Evolutionary conservation across 2,329 filamentous ascomycete genomes (phyloP).

Genomic region (Sclerotinia glacialis): DNA sequence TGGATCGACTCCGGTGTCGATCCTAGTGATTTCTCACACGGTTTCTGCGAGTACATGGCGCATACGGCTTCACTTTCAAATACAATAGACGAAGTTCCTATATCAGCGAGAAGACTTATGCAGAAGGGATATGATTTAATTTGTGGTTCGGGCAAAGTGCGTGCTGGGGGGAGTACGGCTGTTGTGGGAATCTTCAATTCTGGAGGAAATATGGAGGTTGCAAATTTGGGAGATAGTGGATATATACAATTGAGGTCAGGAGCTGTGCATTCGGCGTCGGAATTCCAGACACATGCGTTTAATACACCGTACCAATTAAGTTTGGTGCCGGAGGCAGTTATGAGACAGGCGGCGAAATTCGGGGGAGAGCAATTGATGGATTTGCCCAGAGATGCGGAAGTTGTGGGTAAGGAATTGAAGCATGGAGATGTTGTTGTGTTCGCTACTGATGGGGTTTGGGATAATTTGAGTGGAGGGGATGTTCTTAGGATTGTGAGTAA

Average conservation of each 20-base stretch:
- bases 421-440: constrained; percentile 94
- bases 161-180: constrained; percentile 86
- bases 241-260: constrained; percentile 85
- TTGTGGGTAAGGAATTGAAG: constrained; percentile 71
- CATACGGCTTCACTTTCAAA: constrained; percentile 53
- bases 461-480: constrained; percentile 91
- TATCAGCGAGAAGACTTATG: constrained; percentile 69
- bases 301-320: constrained; percentile 96
- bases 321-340: constrained; percentile 76
- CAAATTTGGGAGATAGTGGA: constrained; percentile 93
- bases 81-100: constrained; percentile 38
- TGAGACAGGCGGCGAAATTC: constrained; percentile 77
- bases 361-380: constrained; percentile 80
- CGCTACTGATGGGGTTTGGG: constrained; percentile 92
- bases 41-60: constrained; percentile 91
- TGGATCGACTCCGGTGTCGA: constrained; percentile 93
- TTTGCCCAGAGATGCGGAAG: constrained; percentile 76
- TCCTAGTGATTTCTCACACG: constrained; percentile 92
- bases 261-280: constrained; percentile 77
- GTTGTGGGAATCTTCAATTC: constrained; percentile 76
- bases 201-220: constrained; percentile 76
- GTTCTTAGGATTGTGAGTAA: constrained; percentile 76
- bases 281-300: constrained; percentile 91
- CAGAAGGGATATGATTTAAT: constrained; percentile 82
- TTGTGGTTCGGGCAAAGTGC: constrained; percentile 67